These are phyloP conservation scores for Aureobasidium melanogenum DNA, from an alignment of 2,329 filamentous ascomycete genomes.

Conservation along the genomic window DNA sequence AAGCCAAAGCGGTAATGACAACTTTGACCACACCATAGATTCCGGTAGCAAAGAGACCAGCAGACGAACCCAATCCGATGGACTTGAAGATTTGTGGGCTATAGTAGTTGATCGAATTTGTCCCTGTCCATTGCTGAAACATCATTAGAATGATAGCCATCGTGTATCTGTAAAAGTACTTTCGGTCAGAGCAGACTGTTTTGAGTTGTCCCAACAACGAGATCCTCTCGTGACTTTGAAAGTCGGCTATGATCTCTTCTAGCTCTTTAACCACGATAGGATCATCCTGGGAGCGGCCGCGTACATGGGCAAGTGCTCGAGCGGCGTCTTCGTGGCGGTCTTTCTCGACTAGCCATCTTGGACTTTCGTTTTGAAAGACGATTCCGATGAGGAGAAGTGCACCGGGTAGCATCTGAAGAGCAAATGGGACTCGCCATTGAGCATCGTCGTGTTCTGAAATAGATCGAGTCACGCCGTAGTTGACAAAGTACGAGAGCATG, in stretches of 20 bases:
- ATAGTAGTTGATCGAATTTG: constrained; percentile 25
- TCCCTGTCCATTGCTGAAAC: constrained; percentile 31
- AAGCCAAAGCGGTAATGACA: constrained; percentile 33
- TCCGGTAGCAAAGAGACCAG: constrained; percentile 37
- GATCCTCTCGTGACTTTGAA: constrained; percentile 35
- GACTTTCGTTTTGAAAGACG: constrained; percentile 44
- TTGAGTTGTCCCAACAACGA: constrained; percentile 30
- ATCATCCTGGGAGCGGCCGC: constrained; percentile 28
- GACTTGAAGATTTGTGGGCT: constrained; percentile 30
- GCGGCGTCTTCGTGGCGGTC: constrained; percentile 38
- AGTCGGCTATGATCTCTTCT: constrained; percentile 21
- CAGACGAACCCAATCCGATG: constrained; percentile 32
- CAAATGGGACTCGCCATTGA: constrained; percentile 48
- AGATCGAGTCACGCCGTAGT: constrained; percentile 41
- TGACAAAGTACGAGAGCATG: constrained; percentile 44
- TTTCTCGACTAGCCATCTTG: constrained; percentile 47
- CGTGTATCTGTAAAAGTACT: constrained; percentile 32
- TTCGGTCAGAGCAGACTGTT: constrained; percentile 29
- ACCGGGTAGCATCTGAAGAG: constrained; percentile 44
- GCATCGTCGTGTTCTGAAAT: constrained; percentile 34
- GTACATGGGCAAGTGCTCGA: constrained; percentile 31
- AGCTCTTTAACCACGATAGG: constrained; percentile 26
- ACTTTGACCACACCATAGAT: constrained; percentile 41
- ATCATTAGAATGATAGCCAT: constrained; percentile 37
- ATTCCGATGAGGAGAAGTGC: constrained; percentile 41